These are phyloP conservation scores for Coemansia sp. DNA, from an alignment of 371 early-diverging fungal species.

Conservation along the genomic window DNA sequence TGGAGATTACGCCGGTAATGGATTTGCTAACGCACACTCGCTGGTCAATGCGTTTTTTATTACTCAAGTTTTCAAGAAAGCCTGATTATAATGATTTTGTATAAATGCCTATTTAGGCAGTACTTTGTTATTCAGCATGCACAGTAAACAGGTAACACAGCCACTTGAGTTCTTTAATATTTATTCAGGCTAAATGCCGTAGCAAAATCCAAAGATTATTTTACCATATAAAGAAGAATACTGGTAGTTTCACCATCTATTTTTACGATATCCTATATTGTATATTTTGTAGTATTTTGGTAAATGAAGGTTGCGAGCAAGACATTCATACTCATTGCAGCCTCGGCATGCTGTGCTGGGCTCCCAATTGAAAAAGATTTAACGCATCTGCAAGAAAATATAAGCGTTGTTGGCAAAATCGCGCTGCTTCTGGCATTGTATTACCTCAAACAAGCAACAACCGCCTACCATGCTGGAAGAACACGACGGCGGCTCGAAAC, in stretches of 20 bases:
- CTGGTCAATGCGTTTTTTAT: slow-evolving; percentile 41
- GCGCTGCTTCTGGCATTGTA: slow-evolving; percentile 14
- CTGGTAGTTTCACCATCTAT: neutral
- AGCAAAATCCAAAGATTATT: too few species aligned
- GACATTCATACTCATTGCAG: neutral
- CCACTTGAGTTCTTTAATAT: too few species aligned
- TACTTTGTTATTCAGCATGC: neutral
- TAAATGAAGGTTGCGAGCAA: neutral
- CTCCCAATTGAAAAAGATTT: neutral
- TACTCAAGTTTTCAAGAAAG: slow-evolving; percentile 3
- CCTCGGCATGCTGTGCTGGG: neutral
- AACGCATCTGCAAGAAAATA: neutral
- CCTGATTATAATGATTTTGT: neutral
- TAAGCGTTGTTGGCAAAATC: neutral
- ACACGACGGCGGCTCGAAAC: too few species aligned
- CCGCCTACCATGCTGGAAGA: slow-evolving; percentile 3
- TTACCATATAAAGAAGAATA: too few species aligned
- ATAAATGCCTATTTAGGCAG: neutral
- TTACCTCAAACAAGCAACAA: slow-evolving; percentile 14
- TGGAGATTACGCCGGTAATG: neutral
- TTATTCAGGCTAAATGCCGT: too few species aligned
- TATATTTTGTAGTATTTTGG: neutral
- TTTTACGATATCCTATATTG: neutral
- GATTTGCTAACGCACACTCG: slow-evolving; percentile 26
- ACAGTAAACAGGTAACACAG: neutral